Base-by-base conservation (phyloP, 306 rosid species). In the Prunus dulcis region DNA sequence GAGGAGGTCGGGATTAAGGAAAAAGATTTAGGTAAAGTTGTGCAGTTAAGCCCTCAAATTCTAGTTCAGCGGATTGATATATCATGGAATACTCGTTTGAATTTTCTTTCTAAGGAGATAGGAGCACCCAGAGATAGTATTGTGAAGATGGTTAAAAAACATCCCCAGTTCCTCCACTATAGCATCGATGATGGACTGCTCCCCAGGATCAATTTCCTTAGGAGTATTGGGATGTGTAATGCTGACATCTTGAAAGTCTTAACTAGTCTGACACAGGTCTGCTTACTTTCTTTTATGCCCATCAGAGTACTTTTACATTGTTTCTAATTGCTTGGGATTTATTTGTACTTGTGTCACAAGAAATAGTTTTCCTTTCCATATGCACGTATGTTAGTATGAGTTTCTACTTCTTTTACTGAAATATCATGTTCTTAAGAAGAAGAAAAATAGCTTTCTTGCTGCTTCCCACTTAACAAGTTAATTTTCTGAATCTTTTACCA, bases 1-100 rank as follows among this genome's bases (percentile, higher is more conserved):
- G 98, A 95, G 82, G 97, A 95, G 83, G 97, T 95, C 7, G 99
- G 98, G 77, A 95, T 95, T 80, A 86, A 92, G 84, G 97, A 92
- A 87, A 92, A 88, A 30, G 93, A 89, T 82, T 79, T 95, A 84
- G 87, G 93, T 65, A 96, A 96, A 87, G 99, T 96, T 50, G 91
- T 96, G 79, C 97, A 96, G 80, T 78, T 96, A 71, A 96, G 99
- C 84, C 99, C 99, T 28, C 99, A 92, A 79, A 88, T 96, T 57
- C 88, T 96, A 66, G 93, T 92, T 78, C 99, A 96, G 80, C 90
- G 93, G 51, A 92, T 96, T 73, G 98, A 92, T 73, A 71, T 88
- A 75, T 83, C 97, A 47, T 92, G 97, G 97, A 96, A 96, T 78
- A 70, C 88, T 56, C 87, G 99, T 69, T 88, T 76, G 67, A 71